Percentiles rank a stretch among this genome's conserved stretches.
phyloP scores from a whole-genome alignment of 768 basidiomycete species.

The Amanita rubescens region DNA sequence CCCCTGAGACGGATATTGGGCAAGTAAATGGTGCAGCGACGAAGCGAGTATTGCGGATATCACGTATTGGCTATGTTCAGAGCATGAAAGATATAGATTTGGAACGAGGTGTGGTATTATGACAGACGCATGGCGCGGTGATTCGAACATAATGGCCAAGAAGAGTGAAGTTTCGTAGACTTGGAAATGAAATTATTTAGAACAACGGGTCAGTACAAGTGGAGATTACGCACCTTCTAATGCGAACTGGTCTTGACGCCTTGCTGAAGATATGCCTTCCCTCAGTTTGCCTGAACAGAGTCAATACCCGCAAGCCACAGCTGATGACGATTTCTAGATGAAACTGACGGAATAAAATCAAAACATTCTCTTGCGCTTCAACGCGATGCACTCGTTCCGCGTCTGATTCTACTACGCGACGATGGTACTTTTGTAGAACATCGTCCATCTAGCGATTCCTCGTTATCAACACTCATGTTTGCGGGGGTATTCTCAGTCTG shows the following conservation, averaged over 20 bases:
- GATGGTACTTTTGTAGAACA: conserved; percentile 34
- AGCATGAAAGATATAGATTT: conserved; percentile 30
- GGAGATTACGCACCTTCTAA: conserved; percentile 49
- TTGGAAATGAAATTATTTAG: conserved; percentile 18
- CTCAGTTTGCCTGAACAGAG: conserved; percentile 56
- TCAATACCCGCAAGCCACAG: not conserved
- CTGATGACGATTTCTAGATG: not conserved
- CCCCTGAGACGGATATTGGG: conserved; percentile 59
- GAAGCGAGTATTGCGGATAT: conserved; percentile 35
- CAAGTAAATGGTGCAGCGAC: conserved; percentile 50
- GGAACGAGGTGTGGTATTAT: conserved; percentile 56
- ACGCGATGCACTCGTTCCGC: conserved; percentile 29
- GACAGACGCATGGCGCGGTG: conserved; percentile 52
- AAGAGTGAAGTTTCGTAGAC: conserved; percentile 71
- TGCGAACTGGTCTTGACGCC: conserved; percentile 52
- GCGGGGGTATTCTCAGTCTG: conserved; percentile 2
- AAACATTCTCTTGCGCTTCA: conserved; percentile 58
- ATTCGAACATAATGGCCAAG: conserved; percentile 55
- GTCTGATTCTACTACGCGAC: conserved; percentile 23
- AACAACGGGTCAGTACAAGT: not conserved
- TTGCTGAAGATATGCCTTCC: conserved; percentile 61
- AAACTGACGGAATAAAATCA: conserved; percentile 65
- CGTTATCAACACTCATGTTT: not conserved
- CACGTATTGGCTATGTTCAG: conserved; percentile 17
- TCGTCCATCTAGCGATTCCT: conserved; percentile 36